Evolutionary conservation across 2,329 filamentous ascomycete species (phyloP).

Genomic region (Elsinoe necatrix): DNA sequence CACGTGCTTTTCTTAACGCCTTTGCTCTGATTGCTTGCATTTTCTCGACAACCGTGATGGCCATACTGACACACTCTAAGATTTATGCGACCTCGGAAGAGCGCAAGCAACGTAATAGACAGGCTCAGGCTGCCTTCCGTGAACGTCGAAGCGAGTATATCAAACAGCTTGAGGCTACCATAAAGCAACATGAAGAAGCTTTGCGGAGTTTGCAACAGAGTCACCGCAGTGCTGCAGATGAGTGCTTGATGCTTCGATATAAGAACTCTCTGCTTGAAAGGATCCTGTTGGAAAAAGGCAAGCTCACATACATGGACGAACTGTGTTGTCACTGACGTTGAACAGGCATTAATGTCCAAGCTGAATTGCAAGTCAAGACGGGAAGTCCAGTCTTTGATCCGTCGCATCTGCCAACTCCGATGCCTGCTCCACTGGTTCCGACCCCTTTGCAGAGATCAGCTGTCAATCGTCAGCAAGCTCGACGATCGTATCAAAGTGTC

Average conservation of each 20-base stretch:
- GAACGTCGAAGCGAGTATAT: conserved; percentile 98
- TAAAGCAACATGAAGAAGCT: conserved; percentile 93
- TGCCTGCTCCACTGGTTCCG: conserved; percentile 34
- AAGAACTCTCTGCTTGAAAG: conserved; percentile 96
- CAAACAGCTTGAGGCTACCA: conserved; percentile 95
- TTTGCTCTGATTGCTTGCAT: conserved; percentile 3
- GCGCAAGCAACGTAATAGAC: conserved; percentile 92
- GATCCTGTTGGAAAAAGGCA: conserved; percentile 92
- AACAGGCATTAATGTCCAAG: conserved; percentile 89
- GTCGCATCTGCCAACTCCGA: conserved; percentile 54
- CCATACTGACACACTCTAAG: conserved; percentile 46
- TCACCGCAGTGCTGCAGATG: conserved; percentile 87
- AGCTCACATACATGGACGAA: neutral
- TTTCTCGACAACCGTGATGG: conserved; percentile 17
- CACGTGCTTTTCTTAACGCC: conserved; percentile 6
- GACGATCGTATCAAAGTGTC: conserved; percentile 28
- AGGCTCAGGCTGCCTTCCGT: conserved; percentile 94
- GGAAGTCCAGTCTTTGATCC: conserved; percentile 72
- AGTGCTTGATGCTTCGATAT: conserved; percentile 96
- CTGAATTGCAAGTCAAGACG: conserved; percentile 86
- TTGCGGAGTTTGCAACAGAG: conserved; percentile 87
- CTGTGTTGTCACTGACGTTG: neutral
- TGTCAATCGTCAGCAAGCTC: conserved; percentile 59
- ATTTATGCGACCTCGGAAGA: conserved; percentile 99
- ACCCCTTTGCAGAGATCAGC: conserved; percentile 73